Conservation (phyloP, 345 rosid species). For the Rhodamnia argentea region DNA sequence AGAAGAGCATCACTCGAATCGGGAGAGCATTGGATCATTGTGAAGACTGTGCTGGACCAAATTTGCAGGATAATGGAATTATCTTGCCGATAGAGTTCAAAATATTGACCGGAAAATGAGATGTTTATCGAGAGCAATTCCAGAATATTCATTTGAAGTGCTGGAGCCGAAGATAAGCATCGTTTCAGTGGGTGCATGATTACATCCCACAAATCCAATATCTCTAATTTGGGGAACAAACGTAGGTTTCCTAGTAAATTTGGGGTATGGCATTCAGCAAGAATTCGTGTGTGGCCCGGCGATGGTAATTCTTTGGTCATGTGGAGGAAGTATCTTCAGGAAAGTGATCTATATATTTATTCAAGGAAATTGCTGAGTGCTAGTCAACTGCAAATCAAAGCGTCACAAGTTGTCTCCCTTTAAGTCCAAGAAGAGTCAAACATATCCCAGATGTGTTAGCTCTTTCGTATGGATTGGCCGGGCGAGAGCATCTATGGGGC, state of each 20-base stretch:
- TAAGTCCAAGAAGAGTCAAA: neutral
- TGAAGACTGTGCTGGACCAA: neutral
- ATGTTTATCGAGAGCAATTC: neutral
- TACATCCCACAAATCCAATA: neutral
- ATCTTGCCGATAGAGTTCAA: neutral
- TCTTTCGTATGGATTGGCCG: neutral
- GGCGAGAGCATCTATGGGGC: neutral
- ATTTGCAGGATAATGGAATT: neutral
- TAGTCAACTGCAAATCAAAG: neutral
- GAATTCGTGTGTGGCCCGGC: neutral
- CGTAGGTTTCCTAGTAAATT: neutral
- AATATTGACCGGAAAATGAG: neutral
- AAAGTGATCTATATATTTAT: neutral
- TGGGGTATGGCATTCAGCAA: neutral
- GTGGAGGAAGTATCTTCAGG: neutral
- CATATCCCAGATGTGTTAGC: neutral
- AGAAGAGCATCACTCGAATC: neutral
- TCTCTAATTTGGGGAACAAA: neutral
- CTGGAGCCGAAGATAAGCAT: neutral
- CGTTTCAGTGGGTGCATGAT: neutral
- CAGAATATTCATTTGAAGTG: neutral
- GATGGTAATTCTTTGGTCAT: neutral
- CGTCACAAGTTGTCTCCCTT: neutral
- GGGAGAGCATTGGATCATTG: neutral
- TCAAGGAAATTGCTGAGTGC: neutral